Conservation (phyloP, 1,139 yeast species). For the Arxiozyma heterogenica region DNA sequence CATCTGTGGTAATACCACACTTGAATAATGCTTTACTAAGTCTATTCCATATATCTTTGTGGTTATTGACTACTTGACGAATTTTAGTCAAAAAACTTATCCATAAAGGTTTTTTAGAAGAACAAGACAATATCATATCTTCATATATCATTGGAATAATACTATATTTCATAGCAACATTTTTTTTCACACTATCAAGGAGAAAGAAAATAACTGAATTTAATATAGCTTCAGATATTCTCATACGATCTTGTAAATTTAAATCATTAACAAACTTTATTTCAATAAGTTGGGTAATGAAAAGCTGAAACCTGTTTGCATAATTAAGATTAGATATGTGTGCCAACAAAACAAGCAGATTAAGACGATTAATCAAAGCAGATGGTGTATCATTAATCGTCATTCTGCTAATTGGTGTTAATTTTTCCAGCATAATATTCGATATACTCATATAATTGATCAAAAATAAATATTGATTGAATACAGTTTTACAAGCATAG, state of each 20-base stretch:
- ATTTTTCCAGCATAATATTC: constrained; percentile 17
- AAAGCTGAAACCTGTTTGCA: constrained; percentile 20
- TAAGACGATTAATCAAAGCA: constrained; percentile 23
- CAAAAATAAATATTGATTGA: constrained; percentile 20
- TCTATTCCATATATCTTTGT: neutral
- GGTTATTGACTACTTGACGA: neutral
- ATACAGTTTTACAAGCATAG: constrained; percentile 11
- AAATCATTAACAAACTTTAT: constrained; percentile 2
- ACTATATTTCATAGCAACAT: neutral
- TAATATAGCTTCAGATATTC: neutral
- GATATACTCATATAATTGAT: constrained; percentile 11
- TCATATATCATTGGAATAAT: neutral
- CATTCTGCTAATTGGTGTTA: constrained; percentile 27
- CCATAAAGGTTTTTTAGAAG: neutral
- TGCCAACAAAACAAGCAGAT: constrained; percentile 21
- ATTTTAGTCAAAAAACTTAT: neutral
- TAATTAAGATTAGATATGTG: constrained; percentile 15
- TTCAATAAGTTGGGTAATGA: constrained; percentile 13
- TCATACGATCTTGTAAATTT: neutral
- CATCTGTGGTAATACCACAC: neutral
- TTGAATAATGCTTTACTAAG: neutral
- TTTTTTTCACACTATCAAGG: constrained; percentile 4
- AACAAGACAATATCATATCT: neutral
- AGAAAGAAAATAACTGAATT: constrained; percentile 4
- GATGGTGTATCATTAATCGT: constrained; percentile 12